Conservation (phyloP, 140 eudicot genomes). For the Senecio squalidus region DNA sequence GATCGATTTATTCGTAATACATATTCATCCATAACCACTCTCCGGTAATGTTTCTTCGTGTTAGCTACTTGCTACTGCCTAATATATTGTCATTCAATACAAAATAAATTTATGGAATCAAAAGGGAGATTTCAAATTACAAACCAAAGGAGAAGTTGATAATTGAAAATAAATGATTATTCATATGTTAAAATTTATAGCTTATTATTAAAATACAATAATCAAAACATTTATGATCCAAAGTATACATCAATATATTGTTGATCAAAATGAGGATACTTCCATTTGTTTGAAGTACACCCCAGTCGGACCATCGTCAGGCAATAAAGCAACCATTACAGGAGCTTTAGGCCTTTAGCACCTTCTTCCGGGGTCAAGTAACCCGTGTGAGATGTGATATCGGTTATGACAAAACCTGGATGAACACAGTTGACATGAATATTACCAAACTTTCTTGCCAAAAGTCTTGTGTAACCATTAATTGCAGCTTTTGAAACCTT, state of each 20-base stretch:
- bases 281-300: conserved; percentile 26
- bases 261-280: conserved; percentile 17
- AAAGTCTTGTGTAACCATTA: conserved; percentile 45
- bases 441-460: conserved; percentile 24
- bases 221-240: background rate
- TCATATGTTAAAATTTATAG: too few species aligned
- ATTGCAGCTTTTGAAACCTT: conserved; percentile 41
- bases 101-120: too few species aligned
- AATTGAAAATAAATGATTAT: too few species aligned
- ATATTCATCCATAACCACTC: too few species aligned
- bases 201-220: too few species aligned
- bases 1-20: too few species aligned
- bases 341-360: conserved; percentile 38
- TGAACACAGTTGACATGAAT: conserved; percentile 40
- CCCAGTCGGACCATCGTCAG: conserved; percentile 36
- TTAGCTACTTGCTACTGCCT: too few species aligned
- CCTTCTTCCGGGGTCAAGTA: conserved; percentile 34
- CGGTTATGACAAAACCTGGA: conserved; percentile 49
- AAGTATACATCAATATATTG: background rate
- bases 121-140: too few species aligned
- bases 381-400: conserved; percentile 35
- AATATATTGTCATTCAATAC: too few species aligned
- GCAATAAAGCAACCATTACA: conserved; percentile 37
- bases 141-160: too few species aligned
- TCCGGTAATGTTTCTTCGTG: too few species aligned